A percentile compares a stretch with the other conserved stretches of the same genome.
These are phyloP conservation scores for Cyberlindnera xylosilytica DNA, from an alignment of 805 yeast genomes.

Conservation along the genomic window DNA sequence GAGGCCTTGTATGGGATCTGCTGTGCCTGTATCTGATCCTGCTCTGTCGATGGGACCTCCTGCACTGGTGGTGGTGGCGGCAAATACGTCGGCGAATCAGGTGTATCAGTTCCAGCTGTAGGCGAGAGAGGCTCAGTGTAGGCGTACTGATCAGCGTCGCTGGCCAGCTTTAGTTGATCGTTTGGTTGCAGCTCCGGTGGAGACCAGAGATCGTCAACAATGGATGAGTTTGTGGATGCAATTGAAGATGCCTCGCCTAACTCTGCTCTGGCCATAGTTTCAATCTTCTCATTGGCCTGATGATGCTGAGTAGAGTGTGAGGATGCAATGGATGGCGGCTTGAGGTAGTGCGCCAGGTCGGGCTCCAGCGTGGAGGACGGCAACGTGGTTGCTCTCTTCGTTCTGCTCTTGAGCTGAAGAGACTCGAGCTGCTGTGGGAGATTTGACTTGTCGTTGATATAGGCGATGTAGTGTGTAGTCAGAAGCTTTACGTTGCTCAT, in stretches of 20 bases:
- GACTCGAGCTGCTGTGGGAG: constrained; percentile 4
- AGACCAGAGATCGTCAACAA: constrained; percentile 33
- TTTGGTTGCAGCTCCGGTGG: constrained; percentile 38
- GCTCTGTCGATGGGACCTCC: too few species aligned
- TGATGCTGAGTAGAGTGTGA: not conserved
- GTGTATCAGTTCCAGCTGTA: not conserved
- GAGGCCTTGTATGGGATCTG: constrained; percentile 4
- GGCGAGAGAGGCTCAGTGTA: constrained; percentile 13
- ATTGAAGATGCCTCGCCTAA: constrained; percentile 7
- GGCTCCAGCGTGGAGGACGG: constrained; percentile 20
- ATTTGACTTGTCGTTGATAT: constrained; percentile 22
- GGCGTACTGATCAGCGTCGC: constrained; percentile 18
- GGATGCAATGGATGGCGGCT: constrained; percentile 1
- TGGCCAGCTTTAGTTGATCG: constrained; percentile 34
- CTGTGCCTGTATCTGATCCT: not conserved
- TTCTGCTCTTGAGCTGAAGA: constrained; percentile 3
- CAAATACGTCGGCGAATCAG: constrained; percentile 8
- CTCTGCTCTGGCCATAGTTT: not conserved
- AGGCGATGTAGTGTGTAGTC: constrained; percentile 32
- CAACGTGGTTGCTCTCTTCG: constrained; percentile 34
- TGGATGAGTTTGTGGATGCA: constrained; percentile 18
- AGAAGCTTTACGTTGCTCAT: constrained; percentile 38
- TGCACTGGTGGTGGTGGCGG: constrained; percentile 14
- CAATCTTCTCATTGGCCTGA: constrained; percentile 1
- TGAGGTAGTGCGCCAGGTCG: constrained; percentile 15